Evolutionary conservation across 1,284 basidiomycete genomes (phyloP), one percentile per base, ranked within the genome.

Genomic region (Cystobasidiaceae sp.): DNA sequence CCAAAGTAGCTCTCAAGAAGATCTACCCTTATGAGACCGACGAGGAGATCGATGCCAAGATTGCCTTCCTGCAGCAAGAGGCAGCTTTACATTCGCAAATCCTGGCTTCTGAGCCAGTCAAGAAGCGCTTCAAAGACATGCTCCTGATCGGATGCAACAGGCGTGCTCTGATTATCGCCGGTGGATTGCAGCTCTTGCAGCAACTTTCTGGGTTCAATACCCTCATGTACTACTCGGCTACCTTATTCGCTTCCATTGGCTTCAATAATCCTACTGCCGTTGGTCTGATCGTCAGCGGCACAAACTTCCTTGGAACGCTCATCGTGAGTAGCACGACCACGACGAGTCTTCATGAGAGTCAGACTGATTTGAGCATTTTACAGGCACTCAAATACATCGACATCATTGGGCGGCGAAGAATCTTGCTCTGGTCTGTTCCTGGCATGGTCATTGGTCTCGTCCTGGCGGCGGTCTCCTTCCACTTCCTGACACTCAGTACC

Each of bases 351-450:
- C 71, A 81, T 85, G 43, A n/a, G 81, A 3, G 2, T 17, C 19
- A 13, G 11, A 13, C 28, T 59, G 45, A 32, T 44, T 11, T 17
- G 21, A 11, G 17, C 21, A 19, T 27, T 37, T 27, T 33, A 34
- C 30, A 56, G 54, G 60, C 60, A 2, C 43, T 64, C 3, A 64
- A 64, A 61, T 70, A 86, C 77, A 88, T 91, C 59, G 89, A 91
- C 74, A 85, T 84, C 28, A 80, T 90, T 55, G 89, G 89, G 9
- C 79, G 89, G 41, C 80, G 89, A 52, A 82, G 79, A 45, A 89
- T 89, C 68, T 88, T 91, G 84, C 73, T 90, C 21, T 84, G 79
- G 73, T 88, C 87, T 43, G 80, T 86, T 4, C 89, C 89, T 0
- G 84, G 87, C 5, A 89, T 92, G 87, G 78, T 87, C 30, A 70